Conservation (phyloP, 768 basidiomycete genomes). For the Phlebiopsis gigantea region DNA sequence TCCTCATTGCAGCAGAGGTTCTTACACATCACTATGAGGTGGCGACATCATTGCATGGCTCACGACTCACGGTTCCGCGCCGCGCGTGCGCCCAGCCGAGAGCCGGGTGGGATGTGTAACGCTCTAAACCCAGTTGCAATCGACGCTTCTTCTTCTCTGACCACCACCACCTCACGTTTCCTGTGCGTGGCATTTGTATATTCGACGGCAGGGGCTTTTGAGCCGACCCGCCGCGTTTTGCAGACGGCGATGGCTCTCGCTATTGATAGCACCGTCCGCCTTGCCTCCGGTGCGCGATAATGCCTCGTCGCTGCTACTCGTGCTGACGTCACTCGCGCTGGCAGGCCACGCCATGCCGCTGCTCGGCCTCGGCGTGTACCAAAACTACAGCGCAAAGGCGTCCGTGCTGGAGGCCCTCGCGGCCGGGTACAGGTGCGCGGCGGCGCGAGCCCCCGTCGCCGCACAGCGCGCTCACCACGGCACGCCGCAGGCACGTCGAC, state of each 20-base stretch:
- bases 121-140: no score
- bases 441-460: not conserved
- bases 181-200: no score
- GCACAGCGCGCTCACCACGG: not conserved
- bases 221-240: no score
- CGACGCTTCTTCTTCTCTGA: no score
- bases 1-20: no score
- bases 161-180: no score
- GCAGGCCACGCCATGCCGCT: slow-evolving; percentile 51
- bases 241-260: not conserved
- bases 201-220: no score
- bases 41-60: no score
- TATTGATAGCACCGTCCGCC: slow-evolving; percentile 8
- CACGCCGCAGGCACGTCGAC: slow-evolving; percentile 23
- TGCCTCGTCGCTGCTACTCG: not conserved
- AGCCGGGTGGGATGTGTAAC: no score
- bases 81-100: no score
- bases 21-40: no score
- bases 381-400: slow-evolving; percentile 52
- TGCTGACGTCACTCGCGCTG: not conserved
- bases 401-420: slow-evolving; percentile 60
- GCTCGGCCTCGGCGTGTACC: slow-evolving; percentile 69
- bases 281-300: slow-evolving; percentile 23
- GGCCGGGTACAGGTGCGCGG: slow-evolving; percentile 51
- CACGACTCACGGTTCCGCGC: no score